These are phyloP conservation scores for Xylaria palmicola DNA, from an alignment of 495 filamentous ascomycete species.

Conservation along the genomic window DNA sequence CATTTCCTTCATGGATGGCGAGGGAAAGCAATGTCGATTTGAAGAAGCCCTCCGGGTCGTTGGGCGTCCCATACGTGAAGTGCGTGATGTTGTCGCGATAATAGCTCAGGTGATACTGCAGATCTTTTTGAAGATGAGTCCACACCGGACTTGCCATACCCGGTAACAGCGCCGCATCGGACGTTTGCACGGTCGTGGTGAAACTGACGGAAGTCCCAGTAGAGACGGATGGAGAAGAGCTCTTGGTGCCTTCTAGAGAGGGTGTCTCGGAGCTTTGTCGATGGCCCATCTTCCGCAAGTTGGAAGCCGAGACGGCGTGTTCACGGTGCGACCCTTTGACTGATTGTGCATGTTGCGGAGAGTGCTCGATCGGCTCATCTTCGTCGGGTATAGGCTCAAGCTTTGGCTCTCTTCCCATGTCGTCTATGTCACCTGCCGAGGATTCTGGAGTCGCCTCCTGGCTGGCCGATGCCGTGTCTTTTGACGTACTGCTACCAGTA, in stretches of 20 bases:
- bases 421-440: constrained; percentile 53
- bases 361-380: constrained; percentile 45
- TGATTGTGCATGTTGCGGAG: constrained; percentile 35
- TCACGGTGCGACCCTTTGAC: constrained; percentile 39
- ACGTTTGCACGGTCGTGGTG: constrained; percentile 29
- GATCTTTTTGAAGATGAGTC: constrained; percentile 60
- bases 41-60: constrained; percentile 67
- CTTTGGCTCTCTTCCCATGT: constrained; percentile 49
- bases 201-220: constrained; percentile 35
- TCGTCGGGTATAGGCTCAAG: constrained; percentile 68
- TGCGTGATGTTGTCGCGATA: constrained; percentile 70
- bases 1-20: constrained; percentile 64
- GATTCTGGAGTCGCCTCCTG: constrained; percentile 51
- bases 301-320: constrained; percentile 44
- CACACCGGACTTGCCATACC: constrained; percentile 35
- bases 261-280: constrained; percentile 53
- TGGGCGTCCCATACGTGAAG: constrained; percentile 78
- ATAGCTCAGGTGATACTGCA: constrained; percentile 78
- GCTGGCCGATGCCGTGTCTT: constrained; percentile 50
- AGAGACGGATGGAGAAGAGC: constrained; percentile 50
- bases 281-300: constrained; percentile 27
- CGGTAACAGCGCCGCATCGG: constrained; percentile 25
- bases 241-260: constrained; percentile 48
- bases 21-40: constrained; percentile 65
- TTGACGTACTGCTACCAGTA: constrained; percentile 41